Evolutionary conservation across 331 rosid species (phyloP).

Genomic region (Acacia pycnantha): DNA sequence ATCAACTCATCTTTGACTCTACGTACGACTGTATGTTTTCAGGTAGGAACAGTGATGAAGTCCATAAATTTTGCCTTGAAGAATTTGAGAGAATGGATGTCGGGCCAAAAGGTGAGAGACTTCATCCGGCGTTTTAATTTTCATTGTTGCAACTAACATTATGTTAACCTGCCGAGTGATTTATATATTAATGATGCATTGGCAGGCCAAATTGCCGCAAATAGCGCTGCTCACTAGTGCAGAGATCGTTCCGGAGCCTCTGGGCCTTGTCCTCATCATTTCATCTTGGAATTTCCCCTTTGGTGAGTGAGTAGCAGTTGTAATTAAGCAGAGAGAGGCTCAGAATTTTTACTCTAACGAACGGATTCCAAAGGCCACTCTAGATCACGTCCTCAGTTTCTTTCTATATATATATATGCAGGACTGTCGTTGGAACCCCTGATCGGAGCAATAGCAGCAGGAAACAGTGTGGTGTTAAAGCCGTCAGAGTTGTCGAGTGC

Average conservation of each 20-base stretch:
- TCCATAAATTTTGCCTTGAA: constrained; percentile 45
- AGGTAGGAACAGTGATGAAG: constrained; percentile 60
- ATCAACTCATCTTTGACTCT: background rate
- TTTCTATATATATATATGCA: background rate
- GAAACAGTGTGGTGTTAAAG: constrained; percentile 58
- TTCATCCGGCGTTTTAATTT: too few relatives aligned
- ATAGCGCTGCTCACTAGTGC: constrained; percentile 64
- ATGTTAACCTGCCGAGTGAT: background rate
- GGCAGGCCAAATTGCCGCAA: constrained; percentile 63
- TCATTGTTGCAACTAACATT: too few relatives aligned
- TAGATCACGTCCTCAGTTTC: too few relatives aligned
- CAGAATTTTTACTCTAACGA: background rate
- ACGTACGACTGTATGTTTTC: background rate
- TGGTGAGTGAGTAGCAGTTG: constrained; percentile 44
- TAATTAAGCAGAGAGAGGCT: background rate
- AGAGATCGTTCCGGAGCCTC: constrained; percentile 71
- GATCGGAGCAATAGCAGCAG: constrained; percentile 80
- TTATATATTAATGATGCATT: background rate
- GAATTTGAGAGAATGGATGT: constrained; percentile 58
- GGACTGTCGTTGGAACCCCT: constrained; percentile 80
- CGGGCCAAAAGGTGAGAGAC: constrained; percentile 47
- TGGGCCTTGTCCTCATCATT: constrained; percentile 62
- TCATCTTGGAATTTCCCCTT: constrained; percentile 82
- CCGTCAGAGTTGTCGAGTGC: constrained; percentile 66
- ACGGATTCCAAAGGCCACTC: background rate